Evolutionary conservation across 2,329 filamentous ascomycete genomes (phyloP).

Genomic region (Colletotrichum lini): DNA sequence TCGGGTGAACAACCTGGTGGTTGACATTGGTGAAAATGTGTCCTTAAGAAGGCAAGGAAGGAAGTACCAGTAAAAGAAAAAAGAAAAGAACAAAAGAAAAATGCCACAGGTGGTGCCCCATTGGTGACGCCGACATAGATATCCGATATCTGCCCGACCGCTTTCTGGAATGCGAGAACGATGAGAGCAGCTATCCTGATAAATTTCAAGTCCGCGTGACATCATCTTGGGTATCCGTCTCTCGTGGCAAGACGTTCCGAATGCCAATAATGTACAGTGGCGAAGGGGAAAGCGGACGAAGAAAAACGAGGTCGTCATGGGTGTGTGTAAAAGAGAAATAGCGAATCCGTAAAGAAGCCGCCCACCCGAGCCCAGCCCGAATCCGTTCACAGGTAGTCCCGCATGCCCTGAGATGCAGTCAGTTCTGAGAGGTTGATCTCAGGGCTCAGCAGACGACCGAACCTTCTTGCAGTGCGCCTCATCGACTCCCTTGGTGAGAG

Average conservation of each 20-base stretch:
- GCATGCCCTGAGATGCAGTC: constrained; percentile 19
- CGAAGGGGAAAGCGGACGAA: background rate
- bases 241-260: constrained; percentile 20
- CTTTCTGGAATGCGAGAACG: constrained; percentile 35
- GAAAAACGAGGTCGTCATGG: constrained; percentile 17
- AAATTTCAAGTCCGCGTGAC: constrained; percentile 36
- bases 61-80: constrained; percentile 16
- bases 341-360: constrained; percentile 19
- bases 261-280: constrained; percentile 36
- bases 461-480: constrained; percentile 8
- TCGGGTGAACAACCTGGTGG: background rate
- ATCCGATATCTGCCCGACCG: constrained; percentile 38
- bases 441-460: constrained; percentile 2
- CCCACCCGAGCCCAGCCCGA: constrained; percentile 18
- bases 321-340: constrained; percentile 12
- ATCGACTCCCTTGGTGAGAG: constrained; percentile 39
- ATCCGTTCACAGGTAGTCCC: constrained; percentile 14
- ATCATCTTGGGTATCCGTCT: constrained; percentile 31
- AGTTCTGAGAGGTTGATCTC: constrained; percentile 11
- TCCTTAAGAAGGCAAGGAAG: constrained; percentile 1
- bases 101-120: constrained; percentile 30
- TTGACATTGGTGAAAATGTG: background rate
- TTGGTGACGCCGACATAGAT: constrained; percentile 37
- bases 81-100: constrained; percentile 40
- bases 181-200: constrained; percentile 39